phyloP scores from a whole-genome alignment of 345 rosid species.

The Eucalyptus erythrocorys region DNA sequence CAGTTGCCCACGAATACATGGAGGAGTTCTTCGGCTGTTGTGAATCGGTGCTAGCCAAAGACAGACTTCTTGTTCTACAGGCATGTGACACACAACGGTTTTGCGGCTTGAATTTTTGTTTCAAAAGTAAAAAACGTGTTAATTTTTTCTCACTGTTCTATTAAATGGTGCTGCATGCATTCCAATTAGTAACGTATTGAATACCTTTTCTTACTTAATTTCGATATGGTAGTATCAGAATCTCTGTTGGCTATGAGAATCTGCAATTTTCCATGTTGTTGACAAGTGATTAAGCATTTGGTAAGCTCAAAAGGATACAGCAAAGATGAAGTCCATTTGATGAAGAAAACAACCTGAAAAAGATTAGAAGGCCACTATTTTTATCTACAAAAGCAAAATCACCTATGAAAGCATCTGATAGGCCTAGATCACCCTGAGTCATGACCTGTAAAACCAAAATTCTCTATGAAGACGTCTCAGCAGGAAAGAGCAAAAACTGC shows the following conservation, averaged over 20 bases:
- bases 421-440: slow-evolving; percentile 86
- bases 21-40: slow-evolving; percentile 65
- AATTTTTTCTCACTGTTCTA: background rate
- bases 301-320: background rate
- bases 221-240: slow-evolving; percentile 20
- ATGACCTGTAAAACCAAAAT: slow-evolving; percentile 32
- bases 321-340: background rate
- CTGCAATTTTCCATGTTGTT: slow-evolving; percentile 6
- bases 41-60: slow-evolving; percentile 59
- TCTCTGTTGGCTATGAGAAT: slow-evolving; percentile 69
- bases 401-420: slow-evolving; percentile 76
- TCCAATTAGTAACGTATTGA: background rate
- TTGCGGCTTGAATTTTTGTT: background rate
- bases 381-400: slow-evolving; percentile 71
- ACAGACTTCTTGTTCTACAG: slow-evolving; percentile 76
- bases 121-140: background rate
- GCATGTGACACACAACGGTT: slow-evolving; percentile 7
- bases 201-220: slow-evolving; percentile 48
- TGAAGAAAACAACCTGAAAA: slow-evolving; percentile 32
- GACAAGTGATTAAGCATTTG: background rate
- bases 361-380: slow-evolving; percentile 61
- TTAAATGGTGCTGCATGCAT: slow-evolving; percentile 32
- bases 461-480: background rate
- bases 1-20: slow-evolving; percentile 89
- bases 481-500: background rate